phyloP scores from a whole-genome alignment of 2,329 filamentous ascomycete genomes.

The Ceratocystis cacaofunesta region DNA sequence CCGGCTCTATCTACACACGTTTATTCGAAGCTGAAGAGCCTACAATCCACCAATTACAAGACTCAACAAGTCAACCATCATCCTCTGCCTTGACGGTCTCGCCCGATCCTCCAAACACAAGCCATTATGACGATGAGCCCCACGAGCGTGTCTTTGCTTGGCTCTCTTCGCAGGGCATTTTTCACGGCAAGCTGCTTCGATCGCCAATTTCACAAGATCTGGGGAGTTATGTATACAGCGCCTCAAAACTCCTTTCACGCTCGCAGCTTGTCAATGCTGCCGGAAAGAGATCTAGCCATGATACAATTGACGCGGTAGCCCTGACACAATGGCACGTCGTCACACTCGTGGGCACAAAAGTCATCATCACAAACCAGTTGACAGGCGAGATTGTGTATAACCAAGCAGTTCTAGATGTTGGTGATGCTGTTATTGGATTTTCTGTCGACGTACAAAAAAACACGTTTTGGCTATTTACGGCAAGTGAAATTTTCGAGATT shows the following conservation, averaged over 20 bases:
- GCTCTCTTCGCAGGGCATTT: conserved; percentile 75
- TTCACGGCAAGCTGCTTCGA: conserved; percentile 65
- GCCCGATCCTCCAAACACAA: conserved; percentile 49
- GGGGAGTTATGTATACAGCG: conserved; percentile 59
- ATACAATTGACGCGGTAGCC: conserved; percentile 63
- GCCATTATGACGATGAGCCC: conserved; percentile 39
- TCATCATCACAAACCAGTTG: conserved; percentile 75
- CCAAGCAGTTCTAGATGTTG: conserved; percentile 66
- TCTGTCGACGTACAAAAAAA: conserved; percentile 86
- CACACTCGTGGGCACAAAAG: conserved; percentile 62
- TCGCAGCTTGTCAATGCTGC: conserved; percentile 58
- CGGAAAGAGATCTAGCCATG: conserved; percentile 49
- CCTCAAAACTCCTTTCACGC: conserved; percentile 61
- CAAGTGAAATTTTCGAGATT: conserved; percentile 83
- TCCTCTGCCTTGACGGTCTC: conserved; percentile 58
- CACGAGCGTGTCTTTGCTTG: conserved; percentile 72
- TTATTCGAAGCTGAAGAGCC: conserved; percentile 81
- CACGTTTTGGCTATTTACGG: conserved; percentile 93
- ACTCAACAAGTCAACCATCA: neutral
- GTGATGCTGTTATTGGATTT: conserved; percentile 67
- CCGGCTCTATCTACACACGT: conserved; percentile 69
- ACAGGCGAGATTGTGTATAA: conserved; percentile 78
- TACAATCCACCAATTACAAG: conserved; percentile 50
- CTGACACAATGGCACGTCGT: conserved; percentile 91
- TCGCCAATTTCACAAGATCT: conserved; percentile 45